Conservation (phyloP, 495 filamentous ascomycete species). For the Penicillium maclennaniae region DNA sequence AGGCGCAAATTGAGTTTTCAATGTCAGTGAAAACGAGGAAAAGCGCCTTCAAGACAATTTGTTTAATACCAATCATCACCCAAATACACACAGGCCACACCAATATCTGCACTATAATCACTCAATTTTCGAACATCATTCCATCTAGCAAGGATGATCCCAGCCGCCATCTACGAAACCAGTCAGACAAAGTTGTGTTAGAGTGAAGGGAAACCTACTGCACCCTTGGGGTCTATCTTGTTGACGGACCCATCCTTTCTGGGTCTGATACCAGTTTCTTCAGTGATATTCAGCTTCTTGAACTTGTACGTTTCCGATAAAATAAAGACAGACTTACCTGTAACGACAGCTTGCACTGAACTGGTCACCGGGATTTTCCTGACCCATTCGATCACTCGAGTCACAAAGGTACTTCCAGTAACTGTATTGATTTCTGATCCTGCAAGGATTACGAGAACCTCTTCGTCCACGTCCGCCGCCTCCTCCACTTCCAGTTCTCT, state of each 20-base stretch:
- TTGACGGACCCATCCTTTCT: background rate
- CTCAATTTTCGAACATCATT: too few relatives aligned
- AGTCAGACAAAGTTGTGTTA: background rate
- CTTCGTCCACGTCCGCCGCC: background rate
- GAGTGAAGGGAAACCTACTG: too few relatives aligned
- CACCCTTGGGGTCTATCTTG: background rate
- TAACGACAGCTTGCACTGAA: background rate
- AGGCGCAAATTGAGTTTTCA: too few relatives aligned
- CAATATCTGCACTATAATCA: too few relatives aligned
- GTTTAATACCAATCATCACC: too few relatives aligned
- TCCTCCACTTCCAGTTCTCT: background rate
- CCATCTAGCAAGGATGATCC: background rate
- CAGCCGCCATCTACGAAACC: background rate
- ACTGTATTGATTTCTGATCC: background rate
- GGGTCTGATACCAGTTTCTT: conserved; percentile 4
- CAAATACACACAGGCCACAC: too few relatives aligned
- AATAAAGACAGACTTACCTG: too few relatives aligned
- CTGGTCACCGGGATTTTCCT: background rate
- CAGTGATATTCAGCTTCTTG: background rate
- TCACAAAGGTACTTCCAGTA: conserved; percentile 5
- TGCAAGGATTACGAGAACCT: background rate
- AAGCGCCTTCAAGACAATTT: too few relatives aligned
- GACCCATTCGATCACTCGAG: background rate
- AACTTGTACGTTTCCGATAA: background rate
- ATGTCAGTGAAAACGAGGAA: too few relatives aligned